These are phyloP conservation scores for Leccinum variabile DNA, from an alignment of 1,284 basidiomycete genomes.

Conservation along the genomic window DNA sequence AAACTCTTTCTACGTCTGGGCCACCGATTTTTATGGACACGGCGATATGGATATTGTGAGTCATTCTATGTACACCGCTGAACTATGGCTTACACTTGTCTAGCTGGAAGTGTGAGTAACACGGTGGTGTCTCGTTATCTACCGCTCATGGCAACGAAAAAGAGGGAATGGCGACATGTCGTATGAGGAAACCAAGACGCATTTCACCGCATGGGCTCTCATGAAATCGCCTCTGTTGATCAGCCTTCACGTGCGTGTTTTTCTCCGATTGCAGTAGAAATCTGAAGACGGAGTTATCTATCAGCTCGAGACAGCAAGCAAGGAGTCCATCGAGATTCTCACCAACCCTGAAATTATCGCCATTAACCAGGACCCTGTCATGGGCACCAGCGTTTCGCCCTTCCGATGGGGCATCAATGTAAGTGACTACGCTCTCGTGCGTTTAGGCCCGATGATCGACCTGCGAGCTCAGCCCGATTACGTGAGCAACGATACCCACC, in stretches of 20 bases:
- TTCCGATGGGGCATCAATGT: conserved; percentile 69
- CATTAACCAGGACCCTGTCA: conserved; percentile 66
- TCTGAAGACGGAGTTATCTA: not conserved
- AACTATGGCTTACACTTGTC: conserved; percentile 6
- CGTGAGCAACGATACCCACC: conserved; percentile 48
- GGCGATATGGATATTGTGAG: conserved; percentile 51
- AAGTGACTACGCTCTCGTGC: conserved; percentile 17
- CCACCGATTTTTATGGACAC: conserved; percentile 46
- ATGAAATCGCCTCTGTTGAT: conserved; percentile 51
- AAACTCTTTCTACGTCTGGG: conserved; percentile 45
- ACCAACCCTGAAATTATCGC: conserved; percentile 65
- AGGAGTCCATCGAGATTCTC: conserved; percentile 53
- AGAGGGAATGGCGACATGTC: conserved; percentile 46
- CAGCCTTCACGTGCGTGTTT: conserved; percentile 42
- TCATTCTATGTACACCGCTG: not conserved
- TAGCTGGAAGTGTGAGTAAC: conserved; percentile 42
- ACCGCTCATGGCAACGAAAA: conserved; percentile 1
- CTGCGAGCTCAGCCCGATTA: conserved; percentile 46
- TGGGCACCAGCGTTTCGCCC: conserved; percentile 59
- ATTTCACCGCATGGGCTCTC: conserved; percentile 50
- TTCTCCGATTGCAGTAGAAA: not conserved
- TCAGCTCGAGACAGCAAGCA: conserved; percentile 50
- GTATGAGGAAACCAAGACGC: conserved; percentile 45
- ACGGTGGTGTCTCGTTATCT: not conserved
- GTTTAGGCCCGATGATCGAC: not conserved